Evolutionary conservation across 306 rosid genomes (phyloP).

Genomic region (Cajanus cajan): DNA sequence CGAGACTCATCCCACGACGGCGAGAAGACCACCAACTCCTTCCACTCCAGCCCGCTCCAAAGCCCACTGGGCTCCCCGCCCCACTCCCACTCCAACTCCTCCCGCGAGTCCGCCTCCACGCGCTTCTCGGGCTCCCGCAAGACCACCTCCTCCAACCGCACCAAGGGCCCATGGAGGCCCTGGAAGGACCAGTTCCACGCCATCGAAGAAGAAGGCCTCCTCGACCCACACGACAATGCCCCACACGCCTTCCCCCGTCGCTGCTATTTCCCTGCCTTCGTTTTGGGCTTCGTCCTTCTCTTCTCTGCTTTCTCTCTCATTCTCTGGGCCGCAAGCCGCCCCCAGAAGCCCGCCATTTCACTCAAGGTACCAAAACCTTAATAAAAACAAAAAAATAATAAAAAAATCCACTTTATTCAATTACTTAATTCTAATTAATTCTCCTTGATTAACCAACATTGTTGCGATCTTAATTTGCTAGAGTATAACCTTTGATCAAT

Average conservation of each 20-base stretch:
- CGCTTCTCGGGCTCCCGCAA: conserved; percentile 75
- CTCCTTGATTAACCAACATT: not conserved
- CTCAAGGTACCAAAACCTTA: conserved; percentile 54
- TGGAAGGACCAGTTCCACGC: conserved; percentile 69
- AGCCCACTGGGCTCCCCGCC: conserved; percentile 96
- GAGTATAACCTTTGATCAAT: conserved; percentile 74
- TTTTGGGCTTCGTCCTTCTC: conserved; percentile 45
- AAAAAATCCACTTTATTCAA: too few relatives aligned
- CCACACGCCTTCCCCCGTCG: conserved; percentile 47
- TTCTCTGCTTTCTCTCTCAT: conserved; percentile 72
- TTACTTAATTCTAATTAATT: not conserved
- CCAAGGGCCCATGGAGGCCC: conserved; percentile 50
- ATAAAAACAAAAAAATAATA: too few relatives aligned
- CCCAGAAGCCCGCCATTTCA: conserved; percentile 66
- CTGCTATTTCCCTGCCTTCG: conserved; percentile 58
- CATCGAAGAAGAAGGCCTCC: conserved; percentile 86
- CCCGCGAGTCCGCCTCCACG: conserved; percentile 90
- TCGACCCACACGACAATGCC: conserved; percentile 35
- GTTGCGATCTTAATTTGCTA: conserved; percentile 1
- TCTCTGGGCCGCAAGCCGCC: conserved; percentile 83
- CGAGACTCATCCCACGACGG: conserved; percentile 88
- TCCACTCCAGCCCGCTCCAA: conserved; percentile 72
- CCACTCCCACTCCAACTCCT: conserved; percentile 89
- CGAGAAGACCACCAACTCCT: conserved; percentile 85
- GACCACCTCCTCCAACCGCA: conserved; percentile 30